Conservation (phyloP, 768 basidiomycete genomes). For the Russula sp. region DNA sequence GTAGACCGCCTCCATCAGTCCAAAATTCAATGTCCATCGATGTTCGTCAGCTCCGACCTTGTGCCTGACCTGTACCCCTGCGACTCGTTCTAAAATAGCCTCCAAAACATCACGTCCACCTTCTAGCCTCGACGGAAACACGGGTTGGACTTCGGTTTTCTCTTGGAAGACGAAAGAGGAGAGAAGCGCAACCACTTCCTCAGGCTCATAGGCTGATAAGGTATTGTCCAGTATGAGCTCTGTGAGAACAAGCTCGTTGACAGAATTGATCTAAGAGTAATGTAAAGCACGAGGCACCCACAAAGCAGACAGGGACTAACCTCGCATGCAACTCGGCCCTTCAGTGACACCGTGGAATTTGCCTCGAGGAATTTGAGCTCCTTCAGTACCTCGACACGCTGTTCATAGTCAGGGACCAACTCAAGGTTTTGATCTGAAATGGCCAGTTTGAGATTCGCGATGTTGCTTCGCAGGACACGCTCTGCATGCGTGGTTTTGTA, state of each 20-base stretch:
- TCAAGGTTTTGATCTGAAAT: conserved; percentile 97
- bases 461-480: conserved; percentile 64
- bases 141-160: conserved; percentile 87
- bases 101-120: conserved; percentile 74
- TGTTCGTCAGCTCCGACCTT: conserved; percentile 77
- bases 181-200: conserved; percentile 92
- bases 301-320: conserved; percentile 34
- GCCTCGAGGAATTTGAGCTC: conserved; percentile 92
- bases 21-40: conserved; percentile 75
- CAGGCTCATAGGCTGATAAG: conserved; percentile 82
- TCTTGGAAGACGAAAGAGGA: conserved; percentile 99
- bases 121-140: conserved; percentile 70
- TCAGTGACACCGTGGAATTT: conserved; percentile 89
- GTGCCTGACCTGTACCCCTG: conserved; percentile 68
- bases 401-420: conserved; percentile 94
- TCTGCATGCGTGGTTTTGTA: conserved; percentile 70
- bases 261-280: conserved; percentile 83
- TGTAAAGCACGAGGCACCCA: not conserved
- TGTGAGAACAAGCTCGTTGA: conserved; percentile 92
- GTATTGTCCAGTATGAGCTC: conserved; percentile 97
- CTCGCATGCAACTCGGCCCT: conserved; percentile 98
- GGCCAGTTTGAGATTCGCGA: conserved; percentile 70
- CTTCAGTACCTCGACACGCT: conserved; percentile 83
- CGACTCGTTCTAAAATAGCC: conserved; percentile 71
- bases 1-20: conserved; percentile 92